Conservation (phyloP, 768 basidiomycete genomes). For the Ramaria sp. region DNA sequence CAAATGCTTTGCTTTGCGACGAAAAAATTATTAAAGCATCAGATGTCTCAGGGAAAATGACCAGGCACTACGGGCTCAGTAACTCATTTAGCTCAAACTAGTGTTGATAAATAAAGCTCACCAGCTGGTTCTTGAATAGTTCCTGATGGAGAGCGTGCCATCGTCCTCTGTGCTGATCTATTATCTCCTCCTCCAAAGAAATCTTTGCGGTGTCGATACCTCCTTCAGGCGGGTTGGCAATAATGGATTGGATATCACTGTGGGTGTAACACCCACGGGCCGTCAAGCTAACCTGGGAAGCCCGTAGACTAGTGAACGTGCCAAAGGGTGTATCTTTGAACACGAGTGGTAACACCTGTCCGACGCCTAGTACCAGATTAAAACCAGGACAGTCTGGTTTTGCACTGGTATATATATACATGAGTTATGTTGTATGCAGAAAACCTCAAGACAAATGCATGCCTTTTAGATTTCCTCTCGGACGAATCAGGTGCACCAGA, state of each 20-base stretch:
- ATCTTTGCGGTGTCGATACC: background rate
- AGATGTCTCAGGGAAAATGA: background rate
- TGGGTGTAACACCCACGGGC: background rate
- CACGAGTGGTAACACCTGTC: background rate
- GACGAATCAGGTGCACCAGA: too few species aligned
- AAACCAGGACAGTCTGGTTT: background rate
- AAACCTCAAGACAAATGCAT: too few species aligned
- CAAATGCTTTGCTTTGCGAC: slow-evolving; percentile 2
- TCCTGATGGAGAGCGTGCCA: background rate
- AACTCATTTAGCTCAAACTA: background rate
- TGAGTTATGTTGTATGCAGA: too few species aligned
- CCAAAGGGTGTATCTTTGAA: background rate
- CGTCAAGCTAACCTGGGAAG: background rate
- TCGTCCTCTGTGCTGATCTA: background rate
- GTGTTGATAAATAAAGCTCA: background rate
- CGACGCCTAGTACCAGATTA: background rate
- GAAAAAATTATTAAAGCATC: slow-evolving; percentile 4
- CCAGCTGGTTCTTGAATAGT: background rate
- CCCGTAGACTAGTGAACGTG: background rate
- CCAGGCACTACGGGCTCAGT: background rate
- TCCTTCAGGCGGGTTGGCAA: background rate
- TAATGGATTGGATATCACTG: background rate
- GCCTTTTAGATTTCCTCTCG: too few species aligned
- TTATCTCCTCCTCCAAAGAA: background rate
- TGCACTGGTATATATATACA: background rate